Evolutionary conservation across 2,329 filamentous ascomycete species (phyloP), one percentile per base, ranked within the genome.

Genomic region (Dactylellina parvicollis): DNA sequence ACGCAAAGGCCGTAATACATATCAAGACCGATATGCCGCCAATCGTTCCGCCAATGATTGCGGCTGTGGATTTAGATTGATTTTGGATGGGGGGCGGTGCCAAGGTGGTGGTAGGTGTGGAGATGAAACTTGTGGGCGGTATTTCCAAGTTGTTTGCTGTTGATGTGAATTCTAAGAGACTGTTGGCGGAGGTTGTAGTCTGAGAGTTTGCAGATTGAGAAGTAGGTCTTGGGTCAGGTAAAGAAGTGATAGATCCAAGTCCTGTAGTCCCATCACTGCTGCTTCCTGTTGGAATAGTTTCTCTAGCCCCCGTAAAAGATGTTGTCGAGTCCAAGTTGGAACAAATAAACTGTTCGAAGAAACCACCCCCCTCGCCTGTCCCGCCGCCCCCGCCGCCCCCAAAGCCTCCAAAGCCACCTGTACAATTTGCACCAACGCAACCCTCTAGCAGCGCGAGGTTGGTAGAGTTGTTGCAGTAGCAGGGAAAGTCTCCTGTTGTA

Each of bases 381-480:
- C 52, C 12, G 30, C 16, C 16, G 9, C n/a, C 26, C 26, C 30
- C 38, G 3, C 60, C 46, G 16, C 36, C 40, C 2, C 42, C 5
- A 28, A 56, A 46, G 1, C 65, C 65, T 12, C 44, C 52, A 65
- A 40, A 55, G 1, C 59, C 67, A 30, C 30, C n/a, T 7, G 59
- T 54, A 28, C 60, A 73, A 47, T 56, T 73, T 10, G 34, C 22
- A 16, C 18, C 7, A 16, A 66, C 38, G n/a, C 69, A 73, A 20
- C 16, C 10, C 16, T 66, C 56, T 20, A 73, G 46, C 16, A 66
- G 16, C 32, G 32, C 36, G 1, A 66, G 28, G 40, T 61, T 73
- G 1, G 44, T 73, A 1, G 60, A 60, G 30, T 73, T 73, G 36
- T 60, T 61, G 47, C 69, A 73, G 24, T 65, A 73, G 24, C 69